Percentiles rank a stretch among this genome's conserved stretches.
Evolutionary conservation across 2,329 filamentous ascomycete species (phyloP).

Genomic region (Corniculantispora saksenae): DNA sequence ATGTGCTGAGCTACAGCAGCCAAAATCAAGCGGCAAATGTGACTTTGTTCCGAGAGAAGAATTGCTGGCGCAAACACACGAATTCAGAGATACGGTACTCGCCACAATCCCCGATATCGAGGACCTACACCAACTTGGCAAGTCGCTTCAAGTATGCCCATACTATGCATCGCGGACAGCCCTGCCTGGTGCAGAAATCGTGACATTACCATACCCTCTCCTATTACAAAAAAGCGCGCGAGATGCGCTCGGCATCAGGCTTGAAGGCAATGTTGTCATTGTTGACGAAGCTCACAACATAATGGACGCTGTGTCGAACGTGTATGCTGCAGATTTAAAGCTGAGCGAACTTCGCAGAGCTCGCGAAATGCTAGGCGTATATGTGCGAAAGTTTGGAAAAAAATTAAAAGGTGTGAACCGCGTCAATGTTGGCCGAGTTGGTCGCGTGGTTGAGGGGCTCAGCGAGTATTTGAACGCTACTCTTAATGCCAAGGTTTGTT

Average conservation of each 20-base stretch:
- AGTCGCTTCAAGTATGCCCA: constrained; percentile 79
- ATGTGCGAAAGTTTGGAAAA: constrained; percentile 85
- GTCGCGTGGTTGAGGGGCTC: constrained; percentile 79
- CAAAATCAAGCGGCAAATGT: constrained; percentile 62
- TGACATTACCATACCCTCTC: constrained; percentile 90
- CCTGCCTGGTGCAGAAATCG: constrained; percentile 81
- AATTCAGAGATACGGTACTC: constrained; percentile 82
- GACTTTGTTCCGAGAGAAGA: constrained; percentile 77
- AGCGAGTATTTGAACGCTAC: constrained; percentile 65
- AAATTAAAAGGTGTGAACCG: constrained; percentile 87
- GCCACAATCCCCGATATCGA: constrained; percentile 92
- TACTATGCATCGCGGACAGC: constrained; percentile 93
- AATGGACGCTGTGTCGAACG: constrained; percentile 89
- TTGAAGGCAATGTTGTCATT: constrained; percentile 88
- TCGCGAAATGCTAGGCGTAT: constrained; percentile 74
- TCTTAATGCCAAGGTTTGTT: constrained; percentile 47
- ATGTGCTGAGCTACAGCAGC: constrained; percentile 86
- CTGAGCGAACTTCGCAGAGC: constrained; percentile 72
- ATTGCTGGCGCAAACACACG: constrained; percentile 67
- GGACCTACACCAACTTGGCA: constrained; percentile 78
- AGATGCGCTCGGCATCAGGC: constrained; percentile 81
- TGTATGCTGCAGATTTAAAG: constrained; percentile 77
- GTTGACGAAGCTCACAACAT: constrained; percentile 98
- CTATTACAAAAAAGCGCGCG: constrained; percentile 83
- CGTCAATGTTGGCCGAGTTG: constrained; percentile 85